Evolutionary conservation across 1,284 basidiomycete species (phyloP).

Genomic region (Apiotrichum laibachii): DNA sequence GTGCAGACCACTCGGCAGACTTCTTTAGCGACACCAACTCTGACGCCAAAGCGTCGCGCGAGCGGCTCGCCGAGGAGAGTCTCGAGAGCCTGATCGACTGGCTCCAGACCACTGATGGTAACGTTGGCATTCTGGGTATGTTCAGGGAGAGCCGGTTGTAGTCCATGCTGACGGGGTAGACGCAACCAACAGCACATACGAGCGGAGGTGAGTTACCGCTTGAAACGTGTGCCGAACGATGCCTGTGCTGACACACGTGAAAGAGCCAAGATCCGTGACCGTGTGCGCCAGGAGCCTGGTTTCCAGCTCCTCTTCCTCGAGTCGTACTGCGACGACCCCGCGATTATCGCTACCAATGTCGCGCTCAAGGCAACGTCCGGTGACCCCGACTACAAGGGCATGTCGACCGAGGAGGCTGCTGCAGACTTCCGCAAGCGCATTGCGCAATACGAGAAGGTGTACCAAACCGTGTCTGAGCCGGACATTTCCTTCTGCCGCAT

Average conservation of each 20-base stretch:
- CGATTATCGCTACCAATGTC: constrained; percentile 89
- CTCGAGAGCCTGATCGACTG: constrained; percentile 92
- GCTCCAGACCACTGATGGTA: constrained; percentile 90
- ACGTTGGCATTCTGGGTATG: constrained; percentile 94
- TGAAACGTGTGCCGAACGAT: background rate
- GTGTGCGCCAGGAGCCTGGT: constrained; percentile 86
- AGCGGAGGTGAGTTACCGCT: constrained; percentile 59
- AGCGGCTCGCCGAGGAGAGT: constrained; percentile 84
- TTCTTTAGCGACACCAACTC: constrained; percentile 90
- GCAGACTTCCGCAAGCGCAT: constrained; percentile 89
- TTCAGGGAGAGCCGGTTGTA: background rate
- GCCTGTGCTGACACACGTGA: constrained; percentile 3
- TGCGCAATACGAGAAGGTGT: constrained; percentile 89
- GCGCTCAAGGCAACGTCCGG: constrained; percentile 93
- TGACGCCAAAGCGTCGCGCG: constrained; percentile 72
- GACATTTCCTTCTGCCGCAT: constrained; percentile 83
- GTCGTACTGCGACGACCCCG: constrained; percentile 89
- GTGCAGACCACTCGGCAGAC: constrained; percentile 81
- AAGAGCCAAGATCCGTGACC: constrained; percentile 73
- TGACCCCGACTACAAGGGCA: constrained; percentile 94
- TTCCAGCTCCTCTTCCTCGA: constrained; percentile 91
- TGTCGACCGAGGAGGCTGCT: constrained; percentile 79
- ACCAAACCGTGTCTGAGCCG: constrained; percentile 87
- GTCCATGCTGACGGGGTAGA: constrained; percentile 55
- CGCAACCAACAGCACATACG: constrained; percentile 86